Percentiles rank a stretch among this genome's conserved stretches.
Conservation (phyloP, 306 rosid species). For the Vigna radiata region DNA sequence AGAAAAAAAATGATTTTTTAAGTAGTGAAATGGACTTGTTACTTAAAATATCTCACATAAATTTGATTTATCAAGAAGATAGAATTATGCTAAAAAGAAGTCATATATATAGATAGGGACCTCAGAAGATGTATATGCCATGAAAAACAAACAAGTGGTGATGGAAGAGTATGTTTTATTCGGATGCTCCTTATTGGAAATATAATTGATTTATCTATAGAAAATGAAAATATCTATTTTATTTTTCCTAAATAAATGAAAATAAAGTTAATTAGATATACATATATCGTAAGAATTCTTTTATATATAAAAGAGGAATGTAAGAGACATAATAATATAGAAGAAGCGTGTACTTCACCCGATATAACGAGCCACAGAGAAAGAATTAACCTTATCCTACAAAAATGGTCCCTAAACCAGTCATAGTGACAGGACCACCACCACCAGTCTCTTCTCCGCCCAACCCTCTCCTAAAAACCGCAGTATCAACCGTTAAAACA, state of each 20-base stretch:
- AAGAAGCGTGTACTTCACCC: no score
- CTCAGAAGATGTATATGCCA: no score
- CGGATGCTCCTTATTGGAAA: background rate
- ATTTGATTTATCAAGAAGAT: background rate
- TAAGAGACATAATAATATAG: background rate
- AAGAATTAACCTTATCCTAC: background rate
- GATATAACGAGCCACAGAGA: no score
- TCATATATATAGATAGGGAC: no score
- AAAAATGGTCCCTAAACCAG: conserved; percentile 45
- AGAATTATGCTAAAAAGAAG: background rate
- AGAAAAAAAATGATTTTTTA: no score
- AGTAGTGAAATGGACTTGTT: no score
- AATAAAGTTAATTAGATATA: no score
- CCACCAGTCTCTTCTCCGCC: conserved; percentile 1
- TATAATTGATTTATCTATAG: background rate
- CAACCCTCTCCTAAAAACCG: conserved; percentile 3
- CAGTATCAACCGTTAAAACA: conserved; percentile 51
- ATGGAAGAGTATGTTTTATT: background rate
- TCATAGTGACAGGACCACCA: conserved; percentile 32
- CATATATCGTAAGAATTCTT: no score
- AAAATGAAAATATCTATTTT: no score
- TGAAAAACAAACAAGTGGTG: background rate
- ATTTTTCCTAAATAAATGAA: no score
- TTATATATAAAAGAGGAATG: background rate
- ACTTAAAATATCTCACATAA: background rate